Percentiles rank a stretch among this genome's conserved stretches.
phyloP scores from a whole-genome alignment of 108 stramenopile genomes.

The Nitzschia sp. region DNA sequence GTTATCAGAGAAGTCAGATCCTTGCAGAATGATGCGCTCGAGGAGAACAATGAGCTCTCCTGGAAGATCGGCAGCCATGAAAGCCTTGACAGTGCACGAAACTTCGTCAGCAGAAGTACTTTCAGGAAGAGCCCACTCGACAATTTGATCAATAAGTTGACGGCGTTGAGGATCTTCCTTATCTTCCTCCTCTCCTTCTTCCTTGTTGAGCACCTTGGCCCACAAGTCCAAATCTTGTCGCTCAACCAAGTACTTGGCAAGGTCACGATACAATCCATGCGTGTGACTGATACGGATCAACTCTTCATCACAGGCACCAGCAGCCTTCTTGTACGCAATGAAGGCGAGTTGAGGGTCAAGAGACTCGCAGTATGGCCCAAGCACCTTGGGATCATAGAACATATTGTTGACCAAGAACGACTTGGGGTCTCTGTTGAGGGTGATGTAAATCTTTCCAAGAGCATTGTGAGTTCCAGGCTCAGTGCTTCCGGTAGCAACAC shows the following conservation, averaged over 20 bases:
- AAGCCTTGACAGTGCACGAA: slow-evolving; percentile 99
- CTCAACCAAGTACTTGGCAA: slow-evolving; percentile 98
- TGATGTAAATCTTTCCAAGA: slow-evolving; percentile 99
- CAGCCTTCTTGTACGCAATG: slow-evolving; percentile 97
- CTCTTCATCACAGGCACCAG: slow-evolving; percentile 98
- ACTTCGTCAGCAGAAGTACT: slow-evolving; percentile 98
- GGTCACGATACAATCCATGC: slow-evolving; percentile 98
- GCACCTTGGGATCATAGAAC: slow-evolving; percentile 99
- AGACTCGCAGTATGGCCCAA: slow-evolving; percentile 98
- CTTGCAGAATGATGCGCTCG: slow-evolving; percentile 98
- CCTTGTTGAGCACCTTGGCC: slow-evolving; percentile 91
- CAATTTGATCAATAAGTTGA: slow-evolving; percentile 98
- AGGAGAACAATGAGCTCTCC: slow-evolving; percentile 97
- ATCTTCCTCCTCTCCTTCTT: slow-evolving; percentile 63
- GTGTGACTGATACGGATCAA: slow-evolving; percentile 94
- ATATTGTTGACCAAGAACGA: slow-evolving; percentile 98
- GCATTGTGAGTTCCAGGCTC: slow-evolving; percentile 99
- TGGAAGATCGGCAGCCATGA: slow-evolving; percentile 99
- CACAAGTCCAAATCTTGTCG: slow-evolving; percentile 97
- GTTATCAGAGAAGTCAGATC: slow-evolving; percentile 99
- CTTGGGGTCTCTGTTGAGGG: slow-evolving; percentile 97
- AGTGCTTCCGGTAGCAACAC: slow-evolving; percentile 98
- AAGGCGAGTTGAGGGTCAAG: slow-evolving; percentile 99
- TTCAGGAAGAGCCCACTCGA: slow-evolving; percentile 99
- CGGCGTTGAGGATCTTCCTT: slow-evolving; percentile 80